phyloP scores from a whole-genome alignment of 2,329 filamentous ascomycete genomes.

The Fusarium subglutinans region DNA sequence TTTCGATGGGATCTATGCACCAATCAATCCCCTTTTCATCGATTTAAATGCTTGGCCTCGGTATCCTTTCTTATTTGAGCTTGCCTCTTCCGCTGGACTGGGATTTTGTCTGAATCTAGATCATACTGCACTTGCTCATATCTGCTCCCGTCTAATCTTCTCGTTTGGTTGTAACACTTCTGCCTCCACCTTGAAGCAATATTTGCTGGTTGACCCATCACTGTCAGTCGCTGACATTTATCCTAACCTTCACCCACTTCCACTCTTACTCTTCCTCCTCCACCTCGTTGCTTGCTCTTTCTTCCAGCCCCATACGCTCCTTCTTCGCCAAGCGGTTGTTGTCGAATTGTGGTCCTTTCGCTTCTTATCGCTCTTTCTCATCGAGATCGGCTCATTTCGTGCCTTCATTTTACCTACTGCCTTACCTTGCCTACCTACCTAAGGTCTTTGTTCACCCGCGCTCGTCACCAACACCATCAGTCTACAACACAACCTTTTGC shows the following conservation, averaged over 20 bases:
- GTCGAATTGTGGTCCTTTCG: slow-evolving; percentile 23
- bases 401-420: slow-evolving; percentile 8
- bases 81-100: slow-evolving; percentile 23
- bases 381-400: slow-evolving; percentile 9
- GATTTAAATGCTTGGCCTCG: slow-evolving; percentile 9
- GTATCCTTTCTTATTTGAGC: slow-evolving; percentile 36
- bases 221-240: slow-evolving; percentile 8
- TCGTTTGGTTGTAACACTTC: background rate
- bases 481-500: slow-evolving; percentile 2
- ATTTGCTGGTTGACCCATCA: background rate
- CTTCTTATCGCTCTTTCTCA: slow-evolving; percentile 39
- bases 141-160: slow-evolving; percentile 7
- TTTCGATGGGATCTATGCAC: background rate
- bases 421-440: background rate
- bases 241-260: background rate
- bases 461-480: slow-evolving; percentile 5
- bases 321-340: slow-evolving; percentile 21
- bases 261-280: background rate
- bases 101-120: background rate
- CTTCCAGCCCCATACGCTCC: slow-evolving; percentile 24
- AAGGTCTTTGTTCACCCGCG: background rate
- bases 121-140: slow-evolving; percentile 21
- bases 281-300: slow-evolving; percentile 8
- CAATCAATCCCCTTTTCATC: slow-evolving; percentile 25
- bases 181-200: slow-evolving; percentile 9